Conservation (phyloP, 1,139 yeast genomes). For the Suhomyces guaymorum region DNA sequence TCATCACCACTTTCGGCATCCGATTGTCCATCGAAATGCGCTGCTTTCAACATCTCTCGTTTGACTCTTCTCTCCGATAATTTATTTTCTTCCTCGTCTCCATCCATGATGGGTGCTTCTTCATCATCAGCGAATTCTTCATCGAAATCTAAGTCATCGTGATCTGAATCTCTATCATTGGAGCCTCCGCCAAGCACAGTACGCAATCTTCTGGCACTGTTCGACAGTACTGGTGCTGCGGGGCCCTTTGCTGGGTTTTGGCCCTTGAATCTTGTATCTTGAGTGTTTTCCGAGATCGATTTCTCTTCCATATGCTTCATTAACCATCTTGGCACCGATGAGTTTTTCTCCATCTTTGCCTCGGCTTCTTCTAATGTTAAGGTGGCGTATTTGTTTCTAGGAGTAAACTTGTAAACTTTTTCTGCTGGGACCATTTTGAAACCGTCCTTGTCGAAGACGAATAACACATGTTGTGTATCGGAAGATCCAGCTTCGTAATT, state of each 20-base stretch:
- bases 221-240: slow-evolving; percentile 2
- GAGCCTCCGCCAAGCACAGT: slow-evolving; percentile 60
- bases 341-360: slow-evolving; percentile 83
- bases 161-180: slow-evolving; percentile 70
- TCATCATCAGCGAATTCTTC: slow-evolving; percentile 99
- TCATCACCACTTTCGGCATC: slow-evolving; percentile 62
- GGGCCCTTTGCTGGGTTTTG: slow-evolving; percentile 16
- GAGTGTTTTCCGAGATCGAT: slow-evolving; percentile 43
- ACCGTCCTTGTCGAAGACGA: slow-evolving; percentile 84
- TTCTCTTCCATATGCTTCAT: slow-evolving; percentile 86
- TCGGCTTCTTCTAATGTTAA: slow-evolving; percentile 96
- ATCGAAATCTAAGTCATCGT: slow-evolving; percentile 90
- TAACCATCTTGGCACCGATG: slow-evolving; percentile 88
- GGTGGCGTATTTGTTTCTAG: slow-evolving; percentile 90
- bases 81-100: slow-evolving; percentile 92
- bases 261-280: slow-evolving; percentile 50
- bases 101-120: slow-evolving; percentile 97
- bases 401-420: slow-evolving; percentile 89
- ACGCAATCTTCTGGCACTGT: slow-evolving; percentile 42
- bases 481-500: slow-evolving; percentile 93
- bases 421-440: slow-evolving; percentile 95
- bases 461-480: slow-evolving; percentile 75
- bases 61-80: slow-evolving; percentile 86
- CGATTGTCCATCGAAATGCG: slow-evolving; percentile 64
- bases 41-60: slow-evolving; percentile 86